These are phyloP conservation scores for Xylaria grammica DNA, from an alignment of 495 filamentous ascomycete genomes.

Conservation along the genomic window DNA sequence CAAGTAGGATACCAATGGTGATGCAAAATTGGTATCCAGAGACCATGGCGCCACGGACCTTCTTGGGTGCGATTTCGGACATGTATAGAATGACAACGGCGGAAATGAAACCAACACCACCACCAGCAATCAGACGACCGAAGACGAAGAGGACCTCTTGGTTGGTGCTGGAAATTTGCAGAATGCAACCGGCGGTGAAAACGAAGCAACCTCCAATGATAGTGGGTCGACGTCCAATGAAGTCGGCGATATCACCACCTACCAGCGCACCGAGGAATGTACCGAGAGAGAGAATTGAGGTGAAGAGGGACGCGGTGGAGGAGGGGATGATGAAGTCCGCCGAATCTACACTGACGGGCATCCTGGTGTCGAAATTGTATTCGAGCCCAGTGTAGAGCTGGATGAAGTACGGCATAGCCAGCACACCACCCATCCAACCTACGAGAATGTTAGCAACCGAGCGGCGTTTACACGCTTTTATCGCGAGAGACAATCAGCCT, in stretches of 20 bases:
- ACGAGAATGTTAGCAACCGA: constrained; percentile 61
- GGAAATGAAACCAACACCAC: constrained; percentile 62
- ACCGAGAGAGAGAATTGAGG: constrained; percentile 68
- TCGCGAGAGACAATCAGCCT: constrained; percentile 34
- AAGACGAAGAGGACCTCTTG: constrained; percentile 69
- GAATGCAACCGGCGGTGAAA: constrained; percentile 62
- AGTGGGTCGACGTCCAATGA: constrained; percentile 64
- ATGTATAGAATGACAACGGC: constrained; percentile 73
- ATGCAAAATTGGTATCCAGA: constrained; percentile 75
- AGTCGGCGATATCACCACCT: constrained; percentile 66
- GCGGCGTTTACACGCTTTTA: not conserved
- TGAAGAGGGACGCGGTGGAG: constrained; percentile 62
- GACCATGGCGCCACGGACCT: constrained; percentile 71
- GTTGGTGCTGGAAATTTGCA: constrained; percentile 62
- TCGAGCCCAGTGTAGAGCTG: constrained; percentile 48
- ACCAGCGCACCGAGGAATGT: constrained; percentile 71
- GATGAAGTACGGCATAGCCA: constrained; percentile 56
- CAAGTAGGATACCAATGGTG: constrained; percentile 71
- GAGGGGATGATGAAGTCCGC: constrained; percentile 51
- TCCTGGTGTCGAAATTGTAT: constrained; percentile 55
- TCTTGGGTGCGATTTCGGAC: constrained; percentile 69
- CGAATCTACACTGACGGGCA: constrained; percentile 43
- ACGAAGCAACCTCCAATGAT: constrained; percentile 64
- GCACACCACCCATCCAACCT: constrained; percentile 63
- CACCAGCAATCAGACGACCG: constrained; percentile 67